Conservation (phyloP, 2,329 filamentous ascomycete species). For the Ophiostoma ulmi region DNA sequence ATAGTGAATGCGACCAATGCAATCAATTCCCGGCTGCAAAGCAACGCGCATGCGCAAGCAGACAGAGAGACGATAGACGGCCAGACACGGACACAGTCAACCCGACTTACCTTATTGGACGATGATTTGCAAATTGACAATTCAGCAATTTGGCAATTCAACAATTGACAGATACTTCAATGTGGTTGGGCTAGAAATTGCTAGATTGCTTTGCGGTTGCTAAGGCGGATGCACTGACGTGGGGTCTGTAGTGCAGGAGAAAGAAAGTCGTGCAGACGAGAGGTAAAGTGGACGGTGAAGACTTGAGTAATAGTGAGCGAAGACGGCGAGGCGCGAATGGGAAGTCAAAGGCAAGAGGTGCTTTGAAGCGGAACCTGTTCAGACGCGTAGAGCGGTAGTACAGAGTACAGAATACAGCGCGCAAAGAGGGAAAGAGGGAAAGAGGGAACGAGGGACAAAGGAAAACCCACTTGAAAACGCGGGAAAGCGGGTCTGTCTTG, state of each 20-base stretch:
- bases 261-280: not conserved
- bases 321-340: not conserved
- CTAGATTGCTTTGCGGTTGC: slow-evolving; percentile 23
- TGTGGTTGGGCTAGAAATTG: slow-evolving; percentile 24
- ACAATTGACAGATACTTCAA: not conserved
- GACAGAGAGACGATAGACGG: not conserved
- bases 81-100: not conserved
- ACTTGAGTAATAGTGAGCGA: not conserved
- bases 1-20: not conserved
- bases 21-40: not conserved
- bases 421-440: slow-evolving; percentile 16
- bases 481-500: slow-evolving; percentile 27
- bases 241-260: slow-evolving; percentile 25
- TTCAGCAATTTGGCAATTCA: not conserved
- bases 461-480: slow-evolving; percentile 20
- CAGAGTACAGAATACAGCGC: slow-evolving; percentile 4
- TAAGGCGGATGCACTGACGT: slow-evolving; percentile 25
- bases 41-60: not conserved
- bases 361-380: not conserved
- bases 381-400: slow-evolving; percentile 6
- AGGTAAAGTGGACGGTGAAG: not conserved
- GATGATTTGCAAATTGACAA: not conserved
- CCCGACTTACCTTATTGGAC: slow-evolving; percentile 4
- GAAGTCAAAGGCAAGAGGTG: not conserved
- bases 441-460: slow-evolving; percentile 18